A percentile compares a stretch with the other conserved stretches of the same genome.
Conservation (phyloP, 163 green algal genomes). For the Scenedesmus sp. region DNA sequence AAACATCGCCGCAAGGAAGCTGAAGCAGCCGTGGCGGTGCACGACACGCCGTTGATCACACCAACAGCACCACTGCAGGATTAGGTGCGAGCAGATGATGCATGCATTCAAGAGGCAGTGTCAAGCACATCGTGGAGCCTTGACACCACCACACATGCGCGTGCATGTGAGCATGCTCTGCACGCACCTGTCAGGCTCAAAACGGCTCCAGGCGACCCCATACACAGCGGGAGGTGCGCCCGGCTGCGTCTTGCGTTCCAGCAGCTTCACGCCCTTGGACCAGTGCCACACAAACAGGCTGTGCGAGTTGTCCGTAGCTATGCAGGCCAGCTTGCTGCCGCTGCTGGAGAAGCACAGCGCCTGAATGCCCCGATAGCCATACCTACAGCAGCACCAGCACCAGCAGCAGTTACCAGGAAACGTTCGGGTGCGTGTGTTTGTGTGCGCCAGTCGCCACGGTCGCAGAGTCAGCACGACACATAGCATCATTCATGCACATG, state of each 20-base stretch:
- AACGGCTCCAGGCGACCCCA: conserved; percentile 74
- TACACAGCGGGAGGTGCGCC: conserved; percentile 74
- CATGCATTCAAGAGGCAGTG: no score
- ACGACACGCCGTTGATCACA: no score
- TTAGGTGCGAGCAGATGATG: no score
- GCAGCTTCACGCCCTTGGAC: conserved; percentile 51
- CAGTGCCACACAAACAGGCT: conserved; percentile 75
- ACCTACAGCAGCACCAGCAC: conserved; percentile 36
- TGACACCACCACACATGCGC: background rate
- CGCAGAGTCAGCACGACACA: no score
- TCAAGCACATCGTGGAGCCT: background rate
- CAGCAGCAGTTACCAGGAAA: conserved; percentile 43
- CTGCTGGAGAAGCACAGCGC: conserved; percentile 68
- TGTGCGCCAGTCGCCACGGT: no score
- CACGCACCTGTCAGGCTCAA: conserved; percentile 63
- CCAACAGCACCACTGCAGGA: background rate
- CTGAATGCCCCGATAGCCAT: conserved; percentile 68
- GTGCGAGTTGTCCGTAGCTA: conserved; percentile 75
- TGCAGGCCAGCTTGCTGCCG: conserved; percentile 66
- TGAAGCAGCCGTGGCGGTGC: no score
- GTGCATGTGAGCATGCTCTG: background rate
- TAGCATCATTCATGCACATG: conserved; percentile 45
- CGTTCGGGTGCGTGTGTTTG: background rate
- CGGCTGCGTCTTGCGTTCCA: conserved; percentile 66
- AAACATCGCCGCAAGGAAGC: no score